Percentiles rank a stretch among this genome's conserved stretches.
phyloP scores from a whole-genome alignment of 495 filamentous ascomycete species.

The Aspergillus campestris region DNA sequence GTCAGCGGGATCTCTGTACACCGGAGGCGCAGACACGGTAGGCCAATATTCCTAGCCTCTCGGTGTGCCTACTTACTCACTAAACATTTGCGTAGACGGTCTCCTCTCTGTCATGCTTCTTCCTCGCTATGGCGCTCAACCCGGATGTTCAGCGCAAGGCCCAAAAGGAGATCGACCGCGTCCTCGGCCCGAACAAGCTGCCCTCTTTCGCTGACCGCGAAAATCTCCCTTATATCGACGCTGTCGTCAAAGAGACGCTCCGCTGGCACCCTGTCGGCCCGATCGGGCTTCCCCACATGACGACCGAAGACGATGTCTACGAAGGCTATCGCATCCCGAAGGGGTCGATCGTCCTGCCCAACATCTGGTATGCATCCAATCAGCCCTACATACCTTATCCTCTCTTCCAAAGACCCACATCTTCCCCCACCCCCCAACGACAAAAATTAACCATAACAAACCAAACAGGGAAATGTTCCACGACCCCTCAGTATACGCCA shows the following conservation, averaged over 20 bases:
- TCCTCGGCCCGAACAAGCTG: slow-evolving; percentile 28
- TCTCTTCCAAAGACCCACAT: too few species aligned
- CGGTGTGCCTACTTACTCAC: neutral
- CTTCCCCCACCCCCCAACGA: too few species aligned
- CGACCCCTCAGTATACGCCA: slow-evolving; percentile 23
- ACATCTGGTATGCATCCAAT: slow-evolving; percentile 21
- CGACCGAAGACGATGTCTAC: slow-evolving; percentile 39
- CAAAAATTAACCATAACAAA: neutral
- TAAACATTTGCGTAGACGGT: slow-evolving; percentile 13
- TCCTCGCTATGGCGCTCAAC: slow-evolving; percentile 30
- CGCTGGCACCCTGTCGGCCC: slow-evolving; percentile 37
- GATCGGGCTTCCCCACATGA: slow-evolving; percentile 44
- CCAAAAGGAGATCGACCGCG: slow-evolving; percentile 44
- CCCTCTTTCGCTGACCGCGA: slow-evolving; percentile 22
- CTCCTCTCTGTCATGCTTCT: slow-evolving; percentile 22
- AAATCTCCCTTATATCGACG: slow-evolving; percentile 31
- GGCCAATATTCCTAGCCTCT: too few species aligned
- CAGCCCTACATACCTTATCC: too few species aligned
- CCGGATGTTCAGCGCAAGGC: slow-evolving; percentile 37
- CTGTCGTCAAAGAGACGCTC: slow-evolving; percentile 31
- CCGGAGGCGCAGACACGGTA: slow-evolving; percentile 49
- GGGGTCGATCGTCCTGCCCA: slow-evolving; percentile 26
- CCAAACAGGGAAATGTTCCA: slow-evolving; percentile 21
- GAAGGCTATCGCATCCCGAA: slow-evolving; percentile 34
- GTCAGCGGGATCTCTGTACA: slow-evolving; percentile 42